Percentiles rank a stretch among this genome's conserved stretches.
phyloP scores from a whole-genome alignment of 805 yeast genomes.

The Saturnispora dispora region DNA sequence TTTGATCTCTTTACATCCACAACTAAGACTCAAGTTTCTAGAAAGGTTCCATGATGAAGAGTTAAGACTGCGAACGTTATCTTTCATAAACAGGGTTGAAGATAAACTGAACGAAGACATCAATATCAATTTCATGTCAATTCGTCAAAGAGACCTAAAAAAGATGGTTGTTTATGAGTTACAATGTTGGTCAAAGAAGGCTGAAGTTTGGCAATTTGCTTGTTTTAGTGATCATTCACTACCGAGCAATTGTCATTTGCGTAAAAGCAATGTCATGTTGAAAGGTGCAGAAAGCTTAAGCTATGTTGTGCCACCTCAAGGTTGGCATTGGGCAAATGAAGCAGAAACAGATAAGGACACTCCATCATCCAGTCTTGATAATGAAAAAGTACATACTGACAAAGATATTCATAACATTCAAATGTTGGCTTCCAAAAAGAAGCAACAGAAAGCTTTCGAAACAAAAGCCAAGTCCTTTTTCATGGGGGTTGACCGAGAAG shows the following conservation, averaged over 20 bases:
- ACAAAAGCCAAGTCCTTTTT: not conserved
- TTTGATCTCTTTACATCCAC: constrained; percentile 43
- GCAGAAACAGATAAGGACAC: not conserved
- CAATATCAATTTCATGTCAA: constrained; percentile 23
- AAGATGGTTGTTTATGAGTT: constrained; percentile 62
- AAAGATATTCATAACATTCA: constrained; percentile 6
- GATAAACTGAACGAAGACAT: constrained; percentile 31
- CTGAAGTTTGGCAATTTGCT: constrained; percentile 54
- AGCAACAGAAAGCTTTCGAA: not conserved
- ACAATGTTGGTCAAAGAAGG: constrained; percentile 40
- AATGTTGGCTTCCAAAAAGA: not conserved
- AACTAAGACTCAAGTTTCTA: constrained; percentile 37
- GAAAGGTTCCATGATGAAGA: constrained; percentile 51
- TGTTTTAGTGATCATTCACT: constrained; percentile 51
- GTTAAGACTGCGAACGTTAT: constrained; percentile 43
- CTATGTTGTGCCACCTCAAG: constrained; percentile 45
- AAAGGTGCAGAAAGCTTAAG: constrained; percentile 25
- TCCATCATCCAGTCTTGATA: constrained; percentile 2
- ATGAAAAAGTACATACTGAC: constrained; percentile 3
- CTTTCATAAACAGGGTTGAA: constrained; percentile 43
- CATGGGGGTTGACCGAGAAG: constrained; percentile 18
- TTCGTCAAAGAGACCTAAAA: constrained; percentile 34
- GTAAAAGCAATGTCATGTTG: constrained; percentile 26
- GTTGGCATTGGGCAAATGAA: constrained; percentile 41
- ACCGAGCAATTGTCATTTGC: constrained; percentile 37